These are phyloP conservation scores for Marchantia paleacea DNA, from an alignment of 225 moss, liverwort and hornwort genomes.

Conservation along the genomic window DNA sequence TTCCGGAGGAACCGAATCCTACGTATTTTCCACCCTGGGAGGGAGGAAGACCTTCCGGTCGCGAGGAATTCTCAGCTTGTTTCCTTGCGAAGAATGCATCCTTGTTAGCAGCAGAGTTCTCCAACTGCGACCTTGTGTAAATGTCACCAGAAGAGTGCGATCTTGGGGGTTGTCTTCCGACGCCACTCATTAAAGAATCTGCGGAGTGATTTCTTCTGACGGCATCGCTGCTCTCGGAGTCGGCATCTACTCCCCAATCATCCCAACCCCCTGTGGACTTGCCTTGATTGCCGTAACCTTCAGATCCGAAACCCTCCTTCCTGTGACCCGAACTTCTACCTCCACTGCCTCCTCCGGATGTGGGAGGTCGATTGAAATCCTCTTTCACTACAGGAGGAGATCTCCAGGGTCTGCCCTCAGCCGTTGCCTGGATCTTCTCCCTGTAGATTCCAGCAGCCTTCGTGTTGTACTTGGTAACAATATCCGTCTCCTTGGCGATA, in stretches of 20 bases:
- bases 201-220: conserved; percentile 77
- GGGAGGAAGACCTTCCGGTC: conserved; percentile 83
- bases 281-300: conserved; percentile 11
- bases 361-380: conserved; percentile 33
- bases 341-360: conserved; percentile 31
- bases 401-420: conserved; percentile 87
- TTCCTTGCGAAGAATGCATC: conserved; percentile 78
- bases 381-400: conserved; percentile 86
- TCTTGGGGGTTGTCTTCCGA: conserved; percentile 61
- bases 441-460: conserved; percentile 74
- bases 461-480: conserved; percentile 81
- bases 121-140: conserved; percentile 67
- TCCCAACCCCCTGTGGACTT: conserved; percentile 60
- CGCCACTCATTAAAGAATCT: conserved; percentile 49
- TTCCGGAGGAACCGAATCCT: conserved; percentile 85
- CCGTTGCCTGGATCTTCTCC: conserved; percentile 82
- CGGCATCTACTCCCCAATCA: conserved; percentile 80
- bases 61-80: conserved; percentile 77
- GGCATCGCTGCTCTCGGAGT: conserved; percentile 40
- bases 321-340: conserved; percentile 37
- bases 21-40: conserved; percentile 98
- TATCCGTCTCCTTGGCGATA: conserved; percentile 91
- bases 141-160: conserved; percentile 73
- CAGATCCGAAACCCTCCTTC: conserved; percentile 33
- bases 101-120: conserved; percentile 71